Conservation (phyloP, 164 flowering plant genomes). For the Taxillus chinensis region DNA sequence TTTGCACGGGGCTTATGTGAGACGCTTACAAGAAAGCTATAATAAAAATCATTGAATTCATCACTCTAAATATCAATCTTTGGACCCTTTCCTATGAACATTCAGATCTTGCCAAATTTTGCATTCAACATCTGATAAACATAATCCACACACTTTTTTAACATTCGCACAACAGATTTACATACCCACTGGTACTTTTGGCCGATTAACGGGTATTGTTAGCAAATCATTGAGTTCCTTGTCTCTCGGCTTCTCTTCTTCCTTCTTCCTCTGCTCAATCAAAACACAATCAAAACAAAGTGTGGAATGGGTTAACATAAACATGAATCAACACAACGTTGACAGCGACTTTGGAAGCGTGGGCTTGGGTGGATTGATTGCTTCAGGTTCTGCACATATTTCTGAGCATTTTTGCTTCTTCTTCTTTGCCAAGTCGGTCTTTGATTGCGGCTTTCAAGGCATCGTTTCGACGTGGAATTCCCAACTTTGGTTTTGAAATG, state of each 20-base stretch:
- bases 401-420: conserved; percentile 93
- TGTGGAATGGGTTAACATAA: neutral
- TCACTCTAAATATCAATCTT: conserved; percentile 92
- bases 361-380: conserved; percentile 68
- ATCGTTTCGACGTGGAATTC: conserved; percentile 14
- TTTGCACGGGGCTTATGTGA: too few relatives aligned
- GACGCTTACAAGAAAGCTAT: too few relatives aligned
- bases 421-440: conserved; percentile 91
- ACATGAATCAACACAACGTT: too few relatives aligned
- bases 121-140: conserved; percentile 29
- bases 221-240: conserved; percentile 87
- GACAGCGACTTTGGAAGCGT: conserved; percentile 49
- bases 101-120: conserved; percentile 95
- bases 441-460: conserved; percentile 82
- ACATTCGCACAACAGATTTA: neutral
- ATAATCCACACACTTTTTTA: too few relatives aligned
- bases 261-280: conserved; percentile 80
- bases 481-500: neutral
- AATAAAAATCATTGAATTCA: conserved; percentile 19
- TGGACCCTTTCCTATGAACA: conserved; percentile 90
- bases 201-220: conserved; percentile 86
- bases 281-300: neutral
- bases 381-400: conserved; percentile 72
- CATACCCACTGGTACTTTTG: conserved; percentile 90
- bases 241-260: conserved; percentile 88